Evolutionary conservation across 768 basidiomycete species (phyloP), one percentile per base, ranked within the genome.

Genomic region (Termitomyces sp.): DNA sequence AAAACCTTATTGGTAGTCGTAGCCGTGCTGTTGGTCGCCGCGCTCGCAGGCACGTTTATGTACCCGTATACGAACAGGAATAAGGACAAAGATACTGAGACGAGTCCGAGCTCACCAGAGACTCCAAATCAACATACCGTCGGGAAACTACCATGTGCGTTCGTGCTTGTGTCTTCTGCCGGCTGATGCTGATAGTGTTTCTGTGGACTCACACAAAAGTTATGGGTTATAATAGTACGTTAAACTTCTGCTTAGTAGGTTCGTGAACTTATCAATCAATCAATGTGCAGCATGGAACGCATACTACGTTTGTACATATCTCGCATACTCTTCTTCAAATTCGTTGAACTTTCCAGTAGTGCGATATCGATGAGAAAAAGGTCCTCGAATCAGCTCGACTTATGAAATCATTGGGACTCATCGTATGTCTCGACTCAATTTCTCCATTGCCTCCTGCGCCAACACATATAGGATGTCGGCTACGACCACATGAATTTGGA

Each of bases 151-250:
- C 60, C 60, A 36, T 61, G 60, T 57, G 5, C 42, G 60, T 47
- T 17, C 12, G 11, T n/a, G 12, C 11, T 42, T 17, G 14, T 42
- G n/a, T 5, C 7, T 9, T 25, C 12, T 15, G 6, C 9, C 6
- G 10, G 5, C 12, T 15, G 47, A 3, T 5, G 20, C 60, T 57
- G 43, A 56, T 15, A 25, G 9, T 45, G 20, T 43, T 36, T 15
- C 5, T n/a, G 6, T 43, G 32, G 7, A 17, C 25, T 25, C 25
- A 25, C 25, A 25, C 12, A 12, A 12, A 20, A 87, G 86, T 82
- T 32, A 77, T 88, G 77, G 86, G 86, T 4, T 88, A 83, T 63
- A 88, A 88, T 63, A 87, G 86, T 87, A 57, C 69, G 84, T 67
- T n/a, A 0, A 17, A 15, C 25, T 55, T 14, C 55, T 63, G 65